These are phyloP conservation scores for Ustilago loliicola DNA, from an alignment of 1,284 basidiomycete species.

Conservation along the genomic window DNA sequence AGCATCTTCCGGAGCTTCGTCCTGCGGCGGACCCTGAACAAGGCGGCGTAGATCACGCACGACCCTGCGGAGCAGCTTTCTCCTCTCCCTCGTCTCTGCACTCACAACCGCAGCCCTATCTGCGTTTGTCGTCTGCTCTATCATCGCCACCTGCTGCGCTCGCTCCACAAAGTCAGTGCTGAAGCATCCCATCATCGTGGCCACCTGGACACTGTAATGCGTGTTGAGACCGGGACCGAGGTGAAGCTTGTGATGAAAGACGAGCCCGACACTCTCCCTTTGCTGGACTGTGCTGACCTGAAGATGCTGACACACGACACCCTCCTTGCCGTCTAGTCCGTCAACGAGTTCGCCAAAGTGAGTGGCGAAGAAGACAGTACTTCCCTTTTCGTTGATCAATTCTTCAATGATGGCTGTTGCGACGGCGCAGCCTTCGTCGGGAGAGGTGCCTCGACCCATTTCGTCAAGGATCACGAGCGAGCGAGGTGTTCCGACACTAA, in stretches of 20 bases:
- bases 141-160: constrained; percentile 23
- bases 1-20: neutral
- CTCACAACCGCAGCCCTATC: neutral
- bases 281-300: constrained; percentile 25
- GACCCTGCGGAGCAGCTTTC: constrained; percentile 21
- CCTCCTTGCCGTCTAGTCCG: constrained; percentile 34
- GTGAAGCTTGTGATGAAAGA: constrained; percentile 47
- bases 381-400: constrained; percentile 77
- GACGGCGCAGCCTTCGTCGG: constrained; percentile 87
- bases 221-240: constrained; percentile 33
- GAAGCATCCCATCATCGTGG: constrained; percentile 52
- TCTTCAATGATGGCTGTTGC: constrained; percentile 92
- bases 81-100: constrained; percentile 10
- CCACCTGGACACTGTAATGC: constrained; percentile 54
- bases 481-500: constrained; percentile 72
- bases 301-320: constrained; percentile 42
- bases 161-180: constrained; percentile 21
- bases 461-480: constrained; percentile 91
- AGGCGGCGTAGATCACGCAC: constrained; percentile 26
- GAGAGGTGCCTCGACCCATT: constrained; percentile 86
- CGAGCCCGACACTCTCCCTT: constrained; percentile 21
- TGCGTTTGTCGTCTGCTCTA: constrained; percentile 15
- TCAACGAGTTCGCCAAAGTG: constrained; percentile 72
- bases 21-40: neutral
- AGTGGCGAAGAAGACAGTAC: constrained; percentile 90